Percentiles rank a stretch among this genome's conserved stretches.
Conservation (phyloP, 1,139 yeast genomes). For the Meyerozyma carpophila region DNA sequence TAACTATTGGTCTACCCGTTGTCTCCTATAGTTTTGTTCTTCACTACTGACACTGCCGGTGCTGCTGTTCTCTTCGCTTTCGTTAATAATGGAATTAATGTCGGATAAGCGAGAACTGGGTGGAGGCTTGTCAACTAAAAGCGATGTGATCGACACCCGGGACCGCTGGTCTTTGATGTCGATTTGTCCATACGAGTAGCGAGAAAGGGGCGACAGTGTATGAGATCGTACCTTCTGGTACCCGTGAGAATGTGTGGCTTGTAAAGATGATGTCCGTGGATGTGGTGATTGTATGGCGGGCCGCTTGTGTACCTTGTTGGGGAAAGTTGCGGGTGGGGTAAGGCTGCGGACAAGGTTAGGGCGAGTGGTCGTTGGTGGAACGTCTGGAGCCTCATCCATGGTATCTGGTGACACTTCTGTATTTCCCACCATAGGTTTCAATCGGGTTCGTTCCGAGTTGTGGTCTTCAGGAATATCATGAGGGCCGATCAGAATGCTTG, state of each 20-base stretch:
- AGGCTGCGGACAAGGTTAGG: slow-evolving; percentile 6
- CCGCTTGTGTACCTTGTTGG: slow-evolving; percentile 2
- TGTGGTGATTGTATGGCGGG: not conserved
- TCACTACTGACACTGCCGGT: not conserved
- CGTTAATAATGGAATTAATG: slow-evolving; percentile 9
- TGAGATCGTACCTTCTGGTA: slow-evolving; percentile 2
- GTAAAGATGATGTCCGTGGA: slow-evolving; percentile 2
- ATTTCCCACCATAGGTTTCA: no score
- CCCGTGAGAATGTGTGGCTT: not conserved
- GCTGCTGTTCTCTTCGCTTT: slow-evolving; percentile 2
- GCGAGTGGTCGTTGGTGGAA: not conserved
- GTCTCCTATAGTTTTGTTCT: not conserved
- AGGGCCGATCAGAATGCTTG: slow-evolving; percentile 21
- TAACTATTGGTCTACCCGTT: slow-evolving; percentile 1
- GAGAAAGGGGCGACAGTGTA: slow-evolving; percentile 1
- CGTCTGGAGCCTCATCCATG: not conserved
- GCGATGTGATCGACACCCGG: slow-evolving; percentile 26
- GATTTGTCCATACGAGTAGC: slow-evolving; percentile 1
- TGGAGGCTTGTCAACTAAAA: slow-evolving; percentile 16
- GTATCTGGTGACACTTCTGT: not conserved
- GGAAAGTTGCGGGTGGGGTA: slow-evolving; percentile 11
- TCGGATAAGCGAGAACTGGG: slow-evolving; percentile 8
- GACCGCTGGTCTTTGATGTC: slow-evolving; percentile 9
- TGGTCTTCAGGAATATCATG: slow-evolving; percentile 13
- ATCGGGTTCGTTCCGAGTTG: not conserved